These are phyloP conservation scores for Magnaporthiopsis poae DNA, from an alignment of 2,329 filamentous ascomycete genomes.

Conservation along the genomic window DNA sequence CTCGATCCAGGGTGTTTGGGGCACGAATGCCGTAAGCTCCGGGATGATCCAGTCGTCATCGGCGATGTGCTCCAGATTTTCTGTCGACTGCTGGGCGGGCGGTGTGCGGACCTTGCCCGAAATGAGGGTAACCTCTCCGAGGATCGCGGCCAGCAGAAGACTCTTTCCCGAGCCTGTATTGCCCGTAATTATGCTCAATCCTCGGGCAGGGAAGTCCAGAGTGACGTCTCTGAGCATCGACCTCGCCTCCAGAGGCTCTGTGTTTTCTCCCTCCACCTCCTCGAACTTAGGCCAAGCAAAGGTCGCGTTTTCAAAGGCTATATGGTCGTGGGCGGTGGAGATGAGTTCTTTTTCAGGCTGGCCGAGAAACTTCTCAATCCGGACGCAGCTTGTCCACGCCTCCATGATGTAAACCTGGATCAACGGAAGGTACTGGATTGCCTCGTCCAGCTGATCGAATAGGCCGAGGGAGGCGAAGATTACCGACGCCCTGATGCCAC, in stretches of 20 bases:
- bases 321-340: slow-evolving; percentile 16
- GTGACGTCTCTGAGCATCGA: slow-evolving; percentile 24
- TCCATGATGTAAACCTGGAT: slow-evolving; percentile 26
- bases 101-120: slow-evolving; percentile 22
- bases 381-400: slow-evolving; percentile 25
- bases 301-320: slow-evolving; percentile 22
- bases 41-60: slow-evolving; percentile 26
- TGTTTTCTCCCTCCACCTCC: slow-evolving; percentile 15
- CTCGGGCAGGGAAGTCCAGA: slow-evolving; percentile 24
- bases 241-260: slow-evolving; percentile 11
- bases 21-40: slow-evolving; percentile 32
- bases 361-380: slow-evolving; percentile 24
- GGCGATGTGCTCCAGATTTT: slow-evolving; percentile 16
- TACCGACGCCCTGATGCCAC: slow-evolving; percentile 24
- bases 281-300: slow-evolving; percentile 25
- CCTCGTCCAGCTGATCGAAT: slow-evolving; percentile 26
- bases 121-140: slow-evolving; percentile 29
- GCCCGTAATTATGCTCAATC: slow-evolving; percentile 27
- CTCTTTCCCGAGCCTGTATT: slow-evolving; percentile 32
- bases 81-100: slow-evolving; percentile 15
- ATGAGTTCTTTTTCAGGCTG: slow-evolving; percentile 22
- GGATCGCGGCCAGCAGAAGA: slow-evolving; percentile 27
- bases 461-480: slow-evolving; percentile 26
- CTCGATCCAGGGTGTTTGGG: slow-evolving; percentile 38
- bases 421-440: slow-evolving; percentile 22